Conservation (phyloP, 1,284 basidiomycete genomes). For the Melanopsichium pennsylvanicum region DNA sequence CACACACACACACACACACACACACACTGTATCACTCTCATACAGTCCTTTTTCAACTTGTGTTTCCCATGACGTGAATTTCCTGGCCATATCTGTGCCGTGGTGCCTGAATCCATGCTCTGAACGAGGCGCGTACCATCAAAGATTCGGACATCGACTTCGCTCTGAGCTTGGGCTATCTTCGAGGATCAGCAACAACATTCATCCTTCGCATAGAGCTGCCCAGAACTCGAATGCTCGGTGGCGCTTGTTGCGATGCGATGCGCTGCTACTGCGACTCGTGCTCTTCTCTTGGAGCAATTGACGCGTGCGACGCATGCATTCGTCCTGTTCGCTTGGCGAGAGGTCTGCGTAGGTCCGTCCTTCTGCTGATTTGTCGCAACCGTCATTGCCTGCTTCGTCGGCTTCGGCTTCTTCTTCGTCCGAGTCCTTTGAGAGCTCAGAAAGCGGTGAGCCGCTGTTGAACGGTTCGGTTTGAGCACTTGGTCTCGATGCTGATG, state of each 20-base stretch:
- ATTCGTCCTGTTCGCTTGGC: background rate
- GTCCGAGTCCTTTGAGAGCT: background rate
- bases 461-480: background rate
- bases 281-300: background rate
- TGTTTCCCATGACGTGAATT: too few species aligned
- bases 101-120: too few species aligned
- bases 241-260: too few species aligned
- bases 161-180: too few species aligned
- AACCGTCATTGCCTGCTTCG: conserved; percentile 7
- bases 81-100: too few species aligned
- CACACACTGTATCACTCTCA: too few species aligned
- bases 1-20: too few species aligned
- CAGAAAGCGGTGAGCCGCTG: conserved; percentile 17
- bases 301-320: background rate
- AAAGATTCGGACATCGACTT: too few species aligned
- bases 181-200: too few species aligned
- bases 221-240: background rate
- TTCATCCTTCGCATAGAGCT: background rate
- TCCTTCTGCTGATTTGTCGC: background rate
- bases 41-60: too few species aligned
- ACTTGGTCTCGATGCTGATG: background rate
- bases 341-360: conserved; percentile 1
- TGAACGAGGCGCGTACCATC: too few species aligned
- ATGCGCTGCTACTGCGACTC: too few species aligned
- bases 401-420: conserved; percentile 6